Base-by-base conservation (phyloP, 345 rosid species). In the Eucalyptus dawsonii region DNA sequence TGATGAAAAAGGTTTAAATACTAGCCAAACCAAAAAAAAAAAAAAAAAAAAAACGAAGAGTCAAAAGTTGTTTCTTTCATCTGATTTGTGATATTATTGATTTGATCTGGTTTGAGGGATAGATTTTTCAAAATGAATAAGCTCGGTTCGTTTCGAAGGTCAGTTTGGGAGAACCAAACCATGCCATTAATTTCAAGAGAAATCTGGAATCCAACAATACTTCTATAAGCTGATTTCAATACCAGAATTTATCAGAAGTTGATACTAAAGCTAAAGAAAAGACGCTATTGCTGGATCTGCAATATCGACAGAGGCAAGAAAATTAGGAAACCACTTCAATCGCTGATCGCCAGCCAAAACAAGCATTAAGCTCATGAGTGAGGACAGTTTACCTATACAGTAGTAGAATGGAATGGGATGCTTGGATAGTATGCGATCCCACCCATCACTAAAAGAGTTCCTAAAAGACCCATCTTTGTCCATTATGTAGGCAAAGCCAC, bases 331-430 rank as follows among this genome's bases (percentile, higher is more conserved):
- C 25, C 22, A 72, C 45, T 37, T 19, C 27, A 72, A 72, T 72
- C 25, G 2, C 47, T 14, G 3, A 72, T 72, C 4, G 5, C 83
- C 83, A 37, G 83, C 45, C 83, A 76, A 76, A 37, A 76, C 47
- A 50, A n/a, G 87, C 16, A 21, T 51, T 17, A 86, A 58, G 13
- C 16, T 40, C 22, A 62, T 87, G 49, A n/a, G 49, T 17, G 65
- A 58, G 47, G 47, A 87, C 19, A 58, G 11, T 40, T 50, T 93
- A 98, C 99, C 99, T 37, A 98, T 95, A 92, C 99, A 97, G 87
- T 98, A 98, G 89, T 95, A 98, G 91, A 98, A 98, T 24, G 99
- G 99, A 88, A 97, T 93, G 54, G 99, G 99, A 93, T 96, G 99
- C 87, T 94, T 98, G 16, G 99, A 97, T 88, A 97, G 88, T 86